phyloP scores from a whole-genome alignment of 2,329 filamentous ascomycete species.

The Trichoderma harzianum region DNA sequence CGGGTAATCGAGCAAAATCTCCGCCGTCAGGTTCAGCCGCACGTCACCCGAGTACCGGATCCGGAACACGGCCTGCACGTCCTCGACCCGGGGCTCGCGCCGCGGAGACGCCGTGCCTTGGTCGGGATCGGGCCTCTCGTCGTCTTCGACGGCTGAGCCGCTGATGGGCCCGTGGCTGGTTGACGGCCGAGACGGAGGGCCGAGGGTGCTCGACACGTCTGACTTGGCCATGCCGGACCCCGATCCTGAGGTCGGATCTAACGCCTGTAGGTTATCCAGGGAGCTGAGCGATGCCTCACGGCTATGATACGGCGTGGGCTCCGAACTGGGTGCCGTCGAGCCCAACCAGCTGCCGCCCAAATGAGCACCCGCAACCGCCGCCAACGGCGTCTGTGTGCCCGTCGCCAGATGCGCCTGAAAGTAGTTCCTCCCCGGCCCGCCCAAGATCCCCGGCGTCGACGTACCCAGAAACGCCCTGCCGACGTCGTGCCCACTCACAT shows the following conservation, averaged over 20 bases:
- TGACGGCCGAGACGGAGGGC: slow-evolving; percentile 56
- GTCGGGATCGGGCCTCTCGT: neutral
- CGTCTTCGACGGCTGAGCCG: slow-evolving; percentile 39
- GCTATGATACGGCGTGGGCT: slow-evolving; percentile 35
- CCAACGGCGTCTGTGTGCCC: slow-evolving; percentile 74
- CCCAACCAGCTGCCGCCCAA: slow-evolving; percentile 38
- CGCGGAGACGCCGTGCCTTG: slow-evolving; percentile 32
- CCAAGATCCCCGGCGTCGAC: slow-evolving; percentile 62
- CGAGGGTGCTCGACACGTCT: slow-evolving; percentile 57
- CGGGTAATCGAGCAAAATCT: slow-evolving; percentile 94
- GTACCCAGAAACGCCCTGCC: slow-evolving; percentile 57
- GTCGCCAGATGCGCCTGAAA: slow-evolving; percentile 77
- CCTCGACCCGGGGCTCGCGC: slow-evolving; percentile 74
- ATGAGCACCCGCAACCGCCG: slow-evolving; percentile 69
- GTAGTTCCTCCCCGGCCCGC: slow-evolving; percentile 75
- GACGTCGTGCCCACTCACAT: slow-evolving; percentile 39
- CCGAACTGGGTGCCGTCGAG: slow-evolving; percentile 19
- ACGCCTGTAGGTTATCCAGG: slow-evolving; percentile 38
- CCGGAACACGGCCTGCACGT: slow-evolving; percentile 88
- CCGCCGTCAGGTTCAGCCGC: slow-evolving; percentile 82
- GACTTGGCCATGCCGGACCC: slow-evolving; percentile 48
- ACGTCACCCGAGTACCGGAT: slow-evolving; percentile 88
- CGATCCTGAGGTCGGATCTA: slow-evolving; percentile 31
- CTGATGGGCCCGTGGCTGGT: slow-evolving; percentile 48
- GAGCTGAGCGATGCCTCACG: slow-evolving; percentile 48